Conservation (phyloP, 495 filamentous ascomycete species). For the Chaetomium cochliodes region DNA sequence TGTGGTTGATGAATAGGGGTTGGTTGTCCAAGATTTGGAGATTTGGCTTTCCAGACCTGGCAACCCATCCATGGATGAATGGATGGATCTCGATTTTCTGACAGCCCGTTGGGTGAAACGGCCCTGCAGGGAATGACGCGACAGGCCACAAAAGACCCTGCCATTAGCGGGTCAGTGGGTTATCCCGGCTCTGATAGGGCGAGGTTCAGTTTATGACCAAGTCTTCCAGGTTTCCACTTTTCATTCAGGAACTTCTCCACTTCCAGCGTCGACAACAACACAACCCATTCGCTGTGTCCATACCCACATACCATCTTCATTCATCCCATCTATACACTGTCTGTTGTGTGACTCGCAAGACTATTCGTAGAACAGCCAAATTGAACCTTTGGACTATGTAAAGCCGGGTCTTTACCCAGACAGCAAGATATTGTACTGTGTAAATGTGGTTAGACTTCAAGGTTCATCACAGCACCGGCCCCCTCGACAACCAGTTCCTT, state of each 20-base stretch:
- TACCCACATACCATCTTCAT: no score
- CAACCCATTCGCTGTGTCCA: no score
- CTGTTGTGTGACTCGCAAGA: no score
- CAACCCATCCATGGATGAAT: neutral
- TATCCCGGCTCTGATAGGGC: conserved; percentile 14
- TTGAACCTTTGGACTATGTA: no score
- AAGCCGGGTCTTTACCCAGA: no score
- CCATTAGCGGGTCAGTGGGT: neutral
- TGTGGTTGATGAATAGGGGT: conserved; percentile 9
- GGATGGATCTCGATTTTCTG: conserved; percentile 18
- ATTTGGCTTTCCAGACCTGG: conserved; percentile 12
- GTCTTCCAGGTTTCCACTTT: conserved; percentile 8
- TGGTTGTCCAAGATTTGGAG: conserved; percentile 1
- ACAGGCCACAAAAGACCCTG: conserved; percentile 12
- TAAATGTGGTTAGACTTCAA: no score
- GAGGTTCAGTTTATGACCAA: neutral
- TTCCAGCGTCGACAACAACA: neutral
- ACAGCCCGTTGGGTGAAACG: neutral
- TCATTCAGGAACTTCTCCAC: neutral
- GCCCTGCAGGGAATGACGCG: conserved; percentile 18
- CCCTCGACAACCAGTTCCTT: no score
- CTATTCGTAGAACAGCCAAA: no score
- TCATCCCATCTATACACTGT: no score
- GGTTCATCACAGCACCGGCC: no score
- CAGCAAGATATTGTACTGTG: no score